phyloP scores from a whole-genome alignment of 202 grass and related monocot genomes.

The Brachypodium distachyon region DNA sequence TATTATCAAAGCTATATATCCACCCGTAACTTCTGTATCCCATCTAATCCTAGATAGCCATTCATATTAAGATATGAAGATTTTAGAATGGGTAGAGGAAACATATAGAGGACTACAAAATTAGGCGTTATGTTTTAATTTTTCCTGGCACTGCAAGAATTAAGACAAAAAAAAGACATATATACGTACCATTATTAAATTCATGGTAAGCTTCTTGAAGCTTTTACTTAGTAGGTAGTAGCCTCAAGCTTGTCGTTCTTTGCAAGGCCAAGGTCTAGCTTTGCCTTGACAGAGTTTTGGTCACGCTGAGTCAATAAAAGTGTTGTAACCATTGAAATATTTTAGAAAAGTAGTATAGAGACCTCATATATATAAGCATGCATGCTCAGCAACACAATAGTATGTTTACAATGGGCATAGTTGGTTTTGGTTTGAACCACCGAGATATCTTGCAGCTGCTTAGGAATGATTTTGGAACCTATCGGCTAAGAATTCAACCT shows the following conservation, averaged over 20 bases:
- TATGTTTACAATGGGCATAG: constrained; percentile 35
- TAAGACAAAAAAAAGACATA: neutral
- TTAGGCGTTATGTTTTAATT: neutral
- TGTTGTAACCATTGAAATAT: neutral
- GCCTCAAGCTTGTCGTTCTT: constrained; percentile 35
- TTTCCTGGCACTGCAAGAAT: neutral
- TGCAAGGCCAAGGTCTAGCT: constrained; percentile 1
- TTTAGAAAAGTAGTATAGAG: neutral
- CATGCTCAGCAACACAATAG: no score
- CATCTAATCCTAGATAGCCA: neutral
- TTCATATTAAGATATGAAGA: neutral
- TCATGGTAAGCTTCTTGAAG: constrained; percentile 67
- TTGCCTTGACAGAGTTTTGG: neutral
- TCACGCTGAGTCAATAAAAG: neutral
- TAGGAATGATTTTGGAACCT: neutral
- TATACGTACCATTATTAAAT: constrained; percentile 35
- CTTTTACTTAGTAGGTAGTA: constrained; percentile 45
- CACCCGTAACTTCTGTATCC: no score
- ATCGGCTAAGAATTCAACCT: neutral
- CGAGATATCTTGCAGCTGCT: neutral
- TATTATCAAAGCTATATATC: neutral
- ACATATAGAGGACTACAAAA: neutral
- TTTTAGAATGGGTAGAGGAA: no score
- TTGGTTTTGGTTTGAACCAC: constrained; percentile 9
- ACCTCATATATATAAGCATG: neutral